phyloP scores from a whole-genome alignment of 2,329 filamentous ascomycete genomes.

The Curvularia hawaiiensis region DNA sequence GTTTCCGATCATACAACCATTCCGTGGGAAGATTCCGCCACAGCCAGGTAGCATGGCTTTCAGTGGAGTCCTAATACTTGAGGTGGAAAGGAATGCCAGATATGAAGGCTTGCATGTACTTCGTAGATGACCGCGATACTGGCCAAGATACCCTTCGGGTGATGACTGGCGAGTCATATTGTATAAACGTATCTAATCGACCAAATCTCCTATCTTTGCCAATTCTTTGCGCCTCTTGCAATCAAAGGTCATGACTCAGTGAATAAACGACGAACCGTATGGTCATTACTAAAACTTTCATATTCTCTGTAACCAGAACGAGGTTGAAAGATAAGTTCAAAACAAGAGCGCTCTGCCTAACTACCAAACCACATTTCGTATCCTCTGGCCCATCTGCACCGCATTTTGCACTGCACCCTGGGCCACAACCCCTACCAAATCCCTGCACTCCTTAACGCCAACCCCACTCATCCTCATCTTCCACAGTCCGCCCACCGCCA shows the following conservation, averaged over 20 bases:
- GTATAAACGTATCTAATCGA: not conserved
- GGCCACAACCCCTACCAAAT: slow-evolving; percentile 14
- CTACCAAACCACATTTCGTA: slow-evolving; percentile 7
- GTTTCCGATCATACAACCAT: not conserved
- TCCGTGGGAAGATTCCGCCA: not conserved
- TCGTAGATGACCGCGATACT: not conserved
- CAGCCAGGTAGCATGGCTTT: not conserved
- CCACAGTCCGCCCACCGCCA: slow-evolving; percentile 33
- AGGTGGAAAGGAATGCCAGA: not conserved
- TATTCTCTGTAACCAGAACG: not conserved
- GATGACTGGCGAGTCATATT: not conserved
- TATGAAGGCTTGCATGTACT: not conserved
- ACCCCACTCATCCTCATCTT: slow-evolving; percentile 33
- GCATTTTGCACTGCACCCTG: slow-evolving; percentile 17
- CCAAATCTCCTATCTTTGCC: not conserved
- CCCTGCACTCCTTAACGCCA: slow-evolving; percentile 27
- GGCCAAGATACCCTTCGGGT: not conserved
- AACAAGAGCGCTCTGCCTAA: not conserved
- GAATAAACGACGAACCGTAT: not conserved
- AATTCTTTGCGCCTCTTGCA: not conserved
- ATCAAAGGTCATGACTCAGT: not conserved
- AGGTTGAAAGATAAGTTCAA: not conserved
- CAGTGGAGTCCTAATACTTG: not conserved
- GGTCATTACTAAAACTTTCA: not conserved
- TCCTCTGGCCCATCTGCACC: slow-evolving; percentile 7